Percentiles rank a stretch among this genome's conserved stretches.
These are phyloP conservation scores for Cercospora sp. DNA, from an alignment of 2,329 filamentous ascomycete genomes.

Conservation along the genomic window DNA sequence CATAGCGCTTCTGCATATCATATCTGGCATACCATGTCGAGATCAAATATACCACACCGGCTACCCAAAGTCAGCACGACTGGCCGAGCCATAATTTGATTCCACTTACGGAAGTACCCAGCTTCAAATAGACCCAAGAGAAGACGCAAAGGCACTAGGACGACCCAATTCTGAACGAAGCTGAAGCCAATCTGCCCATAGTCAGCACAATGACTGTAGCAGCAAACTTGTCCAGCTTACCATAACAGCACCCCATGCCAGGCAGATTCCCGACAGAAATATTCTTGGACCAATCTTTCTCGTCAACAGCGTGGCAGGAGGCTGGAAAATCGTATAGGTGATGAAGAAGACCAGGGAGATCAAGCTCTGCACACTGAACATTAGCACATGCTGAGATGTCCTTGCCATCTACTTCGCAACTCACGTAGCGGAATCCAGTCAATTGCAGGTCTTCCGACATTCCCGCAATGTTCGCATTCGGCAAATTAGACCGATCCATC, in stretches of 20 bases:
- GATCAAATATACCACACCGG: not conserved
- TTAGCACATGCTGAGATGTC: not conserved
- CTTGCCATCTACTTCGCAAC: not conserved
- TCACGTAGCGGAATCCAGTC: not conserved
- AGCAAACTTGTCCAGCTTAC: not conserved
- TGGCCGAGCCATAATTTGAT: not conserved
- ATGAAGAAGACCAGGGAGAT: slow-evolving; percentile 35
- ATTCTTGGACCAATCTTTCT: slow-evolving; percentile 32
- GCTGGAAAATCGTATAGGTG: slow-evolving; percentile 43
- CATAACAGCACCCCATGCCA: not conserved
- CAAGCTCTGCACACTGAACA: not conserved
- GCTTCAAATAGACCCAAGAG: not conserved
- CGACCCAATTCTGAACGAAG: not conserved
- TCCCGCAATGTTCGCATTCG: slow-evolving; percentile 34
- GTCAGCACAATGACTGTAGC: not conserved
- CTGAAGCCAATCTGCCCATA: not conserved
- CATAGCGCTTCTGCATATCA: not conserved
- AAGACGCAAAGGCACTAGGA: not conserved
- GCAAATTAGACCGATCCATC: slow-evolving; percentile 18
- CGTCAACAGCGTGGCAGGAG: slow-evolving; percentile 35
- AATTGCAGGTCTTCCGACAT: slow-evolving; percentile 18
- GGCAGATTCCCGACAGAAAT: slow-evolving; percentile 23
- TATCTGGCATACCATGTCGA: not conserved
- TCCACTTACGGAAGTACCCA: not conserved
- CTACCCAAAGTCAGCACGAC: not conserved